A percentile compares a stretch with the other conserved stretches of the same genome.
phyloP scores from a whole-genome alignment of 148 eudicot genomes.

The Dianthus caryophyllus region DNA sequence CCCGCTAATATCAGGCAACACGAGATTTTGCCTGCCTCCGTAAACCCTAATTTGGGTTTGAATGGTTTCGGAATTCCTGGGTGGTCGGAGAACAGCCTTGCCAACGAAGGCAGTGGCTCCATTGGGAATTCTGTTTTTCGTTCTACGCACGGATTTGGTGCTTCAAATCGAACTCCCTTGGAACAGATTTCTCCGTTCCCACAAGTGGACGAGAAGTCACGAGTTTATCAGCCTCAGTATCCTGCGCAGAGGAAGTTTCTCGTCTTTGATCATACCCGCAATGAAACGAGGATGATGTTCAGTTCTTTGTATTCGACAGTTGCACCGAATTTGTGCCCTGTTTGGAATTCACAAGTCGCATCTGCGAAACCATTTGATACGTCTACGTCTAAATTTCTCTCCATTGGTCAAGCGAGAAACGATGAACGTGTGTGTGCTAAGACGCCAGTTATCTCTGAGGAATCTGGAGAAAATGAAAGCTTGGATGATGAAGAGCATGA shows the following conservation, averaged over 20 bases:
- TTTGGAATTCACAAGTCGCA: slow-evolving; percentile 15
- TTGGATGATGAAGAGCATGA: slow-evolving; percentile 41
- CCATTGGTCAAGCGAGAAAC: slow-evolving; percentile 6
- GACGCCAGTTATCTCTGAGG: slow-evolving; percentile 33
- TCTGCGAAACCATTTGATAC: slow-evolving; percentile 16
- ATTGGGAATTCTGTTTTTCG: slow-evolving; percentile 21
- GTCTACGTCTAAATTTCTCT: slow-evolving; percentile 15
- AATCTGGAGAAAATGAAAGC: slow-evolving; percentile 38
- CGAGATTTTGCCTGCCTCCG: slow-evolving; percentile 32
- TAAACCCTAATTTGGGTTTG: slow-evolving; percentile 30
- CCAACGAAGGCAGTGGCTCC: slow-evolving; percentile 26
- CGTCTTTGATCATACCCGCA: slow-evolving; percentile 54
- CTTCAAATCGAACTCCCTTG: slow-evolving; percentile 18
- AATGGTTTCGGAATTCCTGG: slow-evolving; percentile 29
- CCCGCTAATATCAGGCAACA: slow-evolving; percentile 31
- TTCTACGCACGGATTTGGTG: slow-evolving; percentile 15
- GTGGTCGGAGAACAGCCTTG: slow-evolving; percentile 24
- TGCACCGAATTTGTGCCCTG: slow-evolving; percentile 23
- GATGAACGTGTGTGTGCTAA: slow-evolving; percentile 22
- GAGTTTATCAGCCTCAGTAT: slow-evolving; percentile 23
- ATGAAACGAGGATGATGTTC: slow-evolving; percentile 42
- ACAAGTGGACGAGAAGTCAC: slow-evolving; percentile 20
- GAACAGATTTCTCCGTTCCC: slow-evolving; percentile 25
- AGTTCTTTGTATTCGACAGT: slow-evolving; percentile 30
- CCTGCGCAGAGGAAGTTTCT: slow-evolving; percentile 44